Base-by-base conservation (phyloP, 495 filamentous ascomycete species). In the Lepidopterella palustris region DNA sequence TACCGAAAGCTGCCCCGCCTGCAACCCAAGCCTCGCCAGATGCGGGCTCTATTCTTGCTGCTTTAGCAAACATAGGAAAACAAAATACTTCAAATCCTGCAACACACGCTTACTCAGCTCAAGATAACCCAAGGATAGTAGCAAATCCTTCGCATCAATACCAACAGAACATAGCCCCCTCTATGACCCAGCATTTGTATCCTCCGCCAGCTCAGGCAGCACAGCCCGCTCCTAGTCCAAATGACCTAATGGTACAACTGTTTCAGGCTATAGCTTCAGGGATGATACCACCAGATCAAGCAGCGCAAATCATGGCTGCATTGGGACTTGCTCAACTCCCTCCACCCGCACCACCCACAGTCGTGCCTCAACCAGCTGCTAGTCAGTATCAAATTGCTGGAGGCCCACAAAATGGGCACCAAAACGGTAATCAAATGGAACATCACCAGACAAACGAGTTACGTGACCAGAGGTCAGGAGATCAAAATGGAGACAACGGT, bases 11-110 rank as follows among this genome's bases (percentile, higher is more conserved):
- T 45, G 27, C 59, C 53, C 29, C 63, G 55, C 28, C 29, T 31
- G n/a, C 50, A 47, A 26, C 53, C 18, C 21, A 60, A 32, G 27
- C 58, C 26, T 32, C 54, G 40, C 59, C 62, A 28, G 63, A 71
- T 55, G 56, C 68, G 4, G 67, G 58, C 39, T 58, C 62, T 53
- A 64, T 72, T 27, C 65, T 72, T 20, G 68, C 71, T 29, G 60
- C 68, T 0, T 66, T 73, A 11, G 68, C 67, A 9, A 68, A 54
- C 29, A 58, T 67, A 32, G 65, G 60, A 15, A 62, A 66, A 31
- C 59, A 52, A 25, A 57, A 53, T 45, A 39, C 26, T 48, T 21
- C 47, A 21, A 50, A 24, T 23, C 15, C 21, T 42, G 35, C 35
- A 18, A 11, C 35, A 18, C 13, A 18, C 35, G 35, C 35, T 42